Evolutionary conservation across 2,329 filamentous ascomycete genomes (phyloP), one percentile per base, ranked within the genome.

Genomic region (Corniculantispora saksenae): DNA sequence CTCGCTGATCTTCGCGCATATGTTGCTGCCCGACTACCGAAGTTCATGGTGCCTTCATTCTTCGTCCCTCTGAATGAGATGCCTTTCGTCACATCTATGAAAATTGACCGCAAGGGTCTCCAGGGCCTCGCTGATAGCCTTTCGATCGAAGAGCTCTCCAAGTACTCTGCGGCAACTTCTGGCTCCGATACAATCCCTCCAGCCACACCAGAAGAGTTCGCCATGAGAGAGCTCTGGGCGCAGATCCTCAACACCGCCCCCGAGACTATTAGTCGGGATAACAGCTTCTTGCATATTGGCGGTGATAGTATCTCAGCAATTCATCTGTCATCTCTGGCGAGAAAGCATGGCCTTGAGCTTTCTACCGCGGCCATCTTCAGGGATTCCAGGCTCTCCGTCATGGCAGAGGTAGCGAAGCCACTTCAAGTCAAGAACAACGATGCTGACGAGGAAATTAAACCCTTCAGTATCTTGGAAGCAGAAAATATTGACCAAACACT

Each of bases 281-380:
- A 58, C 23, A 55, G 48, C 43, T 69, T 69, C 40, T 45, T 68
- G 59, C 61, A 60, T 17, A 61, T 68, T 19, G 67, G 67, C 13
- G 67, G 67, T 27, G 67, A 68, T 32, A 67, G 66, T 7, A 69
- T 69, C 38, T 65, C 58, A 8, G 66, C 67, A 21, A 67, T 69
- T 43, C 51, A 67, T 15, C 57, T 68, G 19, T 60, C 65, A 7
- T 61, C 66, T 4, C 27, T 53, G 13, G 60, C 61, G 4, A 48
- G 50, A 17, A 25, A 60, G 7, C 51, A 59, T 12, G 63, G 62
- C 13, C 47, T 69, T 23, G 38, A 45, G 6, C 40, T 69, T 8
- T 53, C 64, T 12, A 63, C 66, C 3, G 23, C 59, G 25, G 45
- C 55, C 40, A 57, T 69, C 21, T 69, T 69, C 45, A 54, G 65